A percentile compares a stretch with the other conserved stretches of the same genome.
Evolutionary conservation across 352 stramenopile species (phyloP).

Genomic region (Globisporangium sylvaticum): DNA sequence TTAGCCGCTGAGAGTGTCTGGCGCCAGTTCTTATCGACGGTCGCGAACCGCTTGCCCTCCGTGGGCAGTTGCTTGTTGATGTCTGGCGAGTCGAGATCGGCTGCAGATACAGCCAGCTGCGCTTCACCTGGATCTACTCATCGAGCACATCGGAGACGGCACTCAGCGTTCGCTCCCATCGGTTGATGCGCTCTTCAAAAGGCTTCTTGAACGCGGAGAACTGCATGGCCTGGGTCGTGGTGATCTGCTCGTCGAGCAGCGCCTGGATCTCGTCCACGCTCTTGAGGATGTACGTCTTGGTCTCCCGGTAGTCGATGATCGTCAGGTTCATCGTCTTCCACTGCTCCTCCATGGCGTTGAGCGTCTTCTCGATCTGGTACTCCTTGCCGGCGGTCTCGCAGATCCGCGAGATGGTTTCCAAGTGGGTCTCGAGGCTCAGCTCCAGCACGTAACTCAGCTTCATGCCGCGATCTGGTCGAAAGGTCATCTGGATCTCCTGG

Average conservation of each 20-base stretch:
- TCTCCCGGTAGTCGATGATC: slow-evolving; percentile 89
- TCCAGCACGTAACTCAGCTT: slow-evolving; percentile 81
- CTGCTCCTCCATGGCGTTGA: slow-evolving; percentile 91
- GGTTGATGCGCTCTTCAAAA: slow-evolving; percentile 91
- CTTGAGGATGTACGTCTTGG: slow-evolving; percentile 93
- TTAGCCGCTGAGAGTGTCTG: slow-evolving; percentile 86
- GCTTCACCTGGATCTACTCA: slow-evolving; percentile 93
- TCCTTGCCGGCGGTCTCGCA: slow-evolving; percentile 93
- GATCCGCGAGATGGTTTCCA: slow-evolving; percentile 89
- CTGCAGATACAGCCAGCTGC: slow-evolving; percentile 95
- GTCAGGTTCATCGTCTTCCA: slow-evolving; percentile 86
- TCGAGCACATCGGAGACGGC: slow-evolving; percentile 92
- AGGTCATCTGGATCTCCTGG: slow-evolving; percentile 82
- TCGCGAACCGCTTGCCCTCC: slow-evolving; percentile 92
- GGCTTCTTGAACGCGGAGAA: slow-evolving; percentile 95
- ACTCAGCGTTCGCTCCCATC: slow-evolving; percentile 88
- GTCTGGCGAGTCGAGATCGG: slow-evolving; percentile 95
- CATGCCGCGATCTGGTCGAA: slow-evolving; percentile 81
- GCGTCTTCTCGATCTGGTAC: slow-evolving; percentile 91
- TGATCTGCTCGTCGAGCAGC: slow-evolving; percentile 94
- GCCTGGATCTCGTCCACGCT: slow-evolving; percentile 92
- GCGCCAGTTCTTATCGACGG: slow-evolving; percentile 95
- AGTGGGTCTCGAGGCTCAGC: slow-evolving; percentile 82
- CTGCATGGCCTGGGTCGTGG: slow-evolving; percentile 93
- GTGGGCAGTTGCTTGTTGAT: slow-evolving; percentile 95